phyloP scores from a whole-genome alignment of 2,329 filamentous ascomycete genomes.

The Onygenales sp. region DNA sequence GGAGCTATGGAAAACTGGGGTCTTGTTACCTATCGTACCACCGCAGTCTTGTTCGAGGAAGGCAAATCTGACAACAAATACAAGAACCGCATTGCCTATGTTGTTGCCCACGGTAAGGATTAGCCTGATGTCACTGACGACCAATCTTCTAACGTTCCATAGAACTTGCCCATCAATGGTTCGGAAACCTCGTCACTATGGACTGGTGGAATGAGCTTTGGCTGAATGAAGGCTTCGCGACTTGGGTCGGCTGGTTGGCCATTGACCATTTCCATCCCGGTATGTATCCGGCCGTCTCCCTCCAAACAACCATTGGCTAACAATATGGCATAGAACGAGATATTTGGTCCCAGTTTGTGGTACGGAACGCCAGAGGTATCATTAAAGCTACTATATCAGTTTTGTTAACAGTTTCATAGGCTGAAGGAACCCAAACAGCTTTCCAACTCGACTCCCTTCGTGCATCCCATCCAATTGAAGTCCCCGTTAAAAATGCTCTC shows the following conservation, averaged over 20 bases:
- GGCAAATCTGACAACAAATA: constrained; percentile 81
- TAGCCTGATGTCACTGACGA: constrained; percentile 1
- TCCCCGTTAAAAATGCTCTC: constrained; percentile 83
- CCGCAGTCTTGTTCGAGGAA: constrained; percentile 92
- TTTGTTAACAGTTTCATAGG: constrained; percentile 41
- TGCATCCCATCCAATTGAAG: constrained; percentile 91
- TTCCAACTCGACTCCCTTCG: constrained; percentile 84
- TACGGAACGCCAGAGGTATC: constrained; percentile 51
- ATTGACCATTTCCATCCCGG: constrained; percentile 80
- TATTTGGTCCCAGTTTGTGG: constrained; percentile 93
- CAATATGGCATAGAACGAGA: constrained; percentile 61
- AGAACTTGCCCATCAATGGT: constrained; percentile 94
- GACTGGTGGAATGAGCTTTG: constrained; percentile 93
- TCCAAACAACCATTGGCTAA: background rate
- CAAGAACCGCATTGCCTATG: constrained; percentile 90
- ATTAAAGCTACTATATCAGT: constrained; percentile 17
- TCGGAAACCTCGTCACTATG: constrained; percentile 91
- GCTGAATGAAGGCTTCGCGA: constrained; percentile 95
- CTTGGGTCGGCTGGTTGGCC: constrained; percentile 94
- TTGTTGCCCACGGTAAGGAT: constrained; percentile 68
- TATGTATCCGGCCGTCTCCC: constrained; percentile 19
- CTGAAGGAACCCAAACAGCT: constrained; percentile 85
- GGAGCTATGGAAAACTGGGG: constrained; percentile 97
- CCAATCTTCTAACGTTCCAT: constrained; percentile 3
- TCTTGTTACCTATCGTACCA: constrained; percentile 90